Percentiles rank a stretch among this genome's conserved stretches.
These are phyloP conservation scores for Cryptosporidium ryanae DNA, from an alignment of 169 alveolate species.

Conservation along the genomic window DNA sequence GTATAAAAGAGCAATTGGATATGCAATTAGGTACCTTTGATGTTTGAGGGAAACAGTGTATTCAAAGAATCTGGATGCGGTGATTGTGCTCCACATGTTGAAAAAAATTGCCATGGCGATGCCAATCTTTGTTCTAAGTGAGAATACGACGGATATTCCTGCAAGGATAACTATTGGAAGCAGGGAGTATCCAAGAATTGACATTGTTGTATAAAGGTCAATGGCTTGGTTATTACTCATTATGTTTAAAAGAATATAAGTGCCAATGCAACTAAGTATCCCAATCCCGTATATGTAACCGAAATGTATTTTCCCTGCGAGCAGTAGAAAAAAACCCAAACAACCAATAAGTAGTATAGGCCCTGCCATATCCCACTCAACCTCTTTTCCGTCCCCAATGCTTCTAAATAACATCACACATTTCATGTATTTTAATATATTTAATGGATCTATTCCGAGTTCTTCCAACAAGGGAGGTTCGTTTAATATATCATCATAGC, in stretches of 20 bases:
- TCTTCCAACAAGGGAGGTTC: conserved; percentile 82
- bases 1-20: conserved; percentile 83
- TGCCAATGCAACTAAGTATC: conserved; percentile 81
- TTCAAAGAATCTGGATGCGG: conserved; percentile 85
- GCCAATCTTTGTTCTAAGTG: conserved; percentile 76
- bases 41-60: conserved; percentile 81
- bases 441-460: conserved; percentile 82
- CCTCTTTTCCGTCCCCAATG: conserved; percentile 51
- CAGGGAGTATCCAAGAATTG: conserved; percentile 84
- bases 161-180: conserved; percentile 83
- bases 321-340: conserved; percentile 80
- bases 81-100: conserved; percentile 81
- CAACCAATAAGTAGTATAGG: conserved; percentile 80
- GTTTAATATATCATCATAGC: conserved; percentile 77
- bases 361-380: conserved; percentile 78
- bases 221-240: conserved; percentile 83
- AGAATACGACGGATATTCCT: conserved; percentile 78
- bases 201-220: conserved; percentile 82
- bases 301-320: conserved; percentile 82
- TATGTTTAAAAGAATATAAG: conserved; percentile 81
- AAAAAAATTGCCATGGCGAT: conserved; percentile 76
- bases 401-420: conserved; percentile 79
- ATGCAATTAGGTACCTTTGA: conserved; percentile 83
- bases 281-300: conserved; percentile 85
- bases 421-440: conserved; percentile 78